phyloP scores from a whole-genome alignment of 345 rosid genomes.

The Eucalyptus sp. region DNA sequence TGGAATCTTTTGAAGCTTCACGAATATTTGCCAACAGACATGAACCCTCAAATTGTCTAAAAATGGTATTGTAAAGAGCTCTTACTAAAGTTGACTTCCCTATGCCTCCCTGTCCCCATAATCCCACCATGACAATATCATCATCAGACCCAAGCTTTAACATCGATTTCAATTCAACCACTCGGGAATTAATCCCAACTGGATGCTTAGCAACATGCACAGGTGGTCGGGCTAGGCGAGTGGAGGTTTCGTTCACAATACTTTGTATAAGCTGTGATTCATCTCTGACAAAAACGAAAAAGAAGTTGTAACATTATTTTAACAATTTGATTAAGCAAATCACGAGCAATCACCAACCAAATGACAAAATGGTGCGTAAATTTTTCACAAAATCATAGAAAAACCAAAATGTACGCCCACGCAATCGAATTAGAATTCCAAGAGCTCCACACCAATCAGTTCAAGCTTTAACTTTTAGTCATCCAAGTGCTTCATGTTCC shows the following conservation, averaged over 20 bases:
- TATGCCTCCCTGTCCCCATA: background rate
- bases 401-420: background rate
- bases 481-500: background rate
- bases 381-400: background rate
- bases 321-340: background rate
- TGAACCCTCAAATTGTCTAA: background rate
- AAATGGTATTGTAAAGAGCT: background rate
- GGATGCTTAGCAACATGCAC: background rate
- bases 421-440: background rate
- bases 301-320: accelerated
- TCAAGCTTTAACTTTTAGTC: too few species aligned
- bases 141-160: accelerated
- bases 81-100: background rate
- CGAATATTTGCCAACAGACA: background rate
- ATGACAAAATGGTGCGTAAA: accelerated
- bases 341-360: accelerated
- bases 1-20: background rate
- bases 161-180: accelerated
- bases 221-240: accelerated
- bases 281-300: background rate
- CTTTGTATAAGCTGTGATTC: background rate
- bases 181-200: accelerated
- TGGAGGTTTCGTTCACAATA: background rate
- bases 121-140: background rate
- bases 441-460: background rate